A percentile compares a stretch with the other conserved stretches of the same genome.
These are phyloP conservation scores for Colletotrichum camelliae DNA, from an alignment of 2,329 filamentous ascomycete genomes.

Conservation along the genomic window DNA sequence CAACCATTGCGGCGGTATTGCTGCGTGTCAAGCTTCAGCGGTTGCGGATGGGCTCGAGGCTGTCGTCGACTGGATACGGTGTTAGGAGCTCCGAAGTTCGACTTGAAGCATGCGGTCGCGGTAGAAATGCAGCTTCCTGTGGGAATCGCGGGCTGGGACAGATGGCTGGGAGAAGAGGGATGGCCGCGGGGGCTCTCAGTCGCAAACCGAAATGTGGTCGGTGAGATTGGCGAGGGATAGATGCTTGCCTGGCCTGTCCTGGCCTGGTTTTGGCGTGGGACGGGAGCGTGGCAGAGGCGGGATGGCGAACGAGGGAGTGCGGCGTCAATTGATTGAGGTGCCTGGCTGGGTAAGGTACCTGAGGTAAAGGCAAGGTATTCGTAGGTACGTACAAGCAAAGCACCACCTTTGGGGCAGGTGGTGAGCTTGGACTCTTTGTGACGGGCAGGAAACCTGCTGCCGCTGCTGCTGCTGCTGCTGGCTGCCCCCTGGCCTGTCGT, in stretches of 20 bases:
- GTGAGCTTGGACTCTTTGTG: constrained; percentile 15
- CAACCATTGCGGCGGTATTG: constrained; percentile 62
- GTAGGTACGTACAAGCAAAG: neutral
- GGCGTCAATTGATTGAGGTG: neutral
- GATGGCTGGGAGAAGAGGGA: constrained; percentile 13
- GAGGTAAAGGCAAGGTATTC: no score
- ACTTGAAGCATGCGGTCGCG: constrained; percentile 1
- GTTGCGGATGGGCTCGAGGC: neutral
- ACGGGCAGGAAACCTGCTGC: neutral
- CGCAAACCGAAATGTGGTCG: neutral
- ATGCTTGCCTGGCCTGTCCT: constrained; percentile 3
- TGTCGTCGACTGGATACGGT: neutral
- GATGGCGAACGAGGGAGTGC: neutral
- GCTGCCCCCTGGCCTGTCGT: neutral
- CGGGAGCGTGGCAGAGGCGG: neutral
- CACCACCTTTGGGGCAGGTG: constrained; percentile 6
- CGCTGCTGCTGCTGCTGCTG: neutral
- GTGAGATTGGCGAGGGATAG: constrained; percentile 16
- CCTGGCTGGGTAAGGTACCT: neutral
- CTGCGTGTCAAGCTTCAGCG: neutral
- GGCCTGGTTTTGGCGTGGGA: neutral
- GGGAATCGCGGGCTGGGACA: neutral
- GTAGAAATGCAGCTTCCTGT: neutral
- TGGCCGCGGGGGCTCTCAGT: neutral
- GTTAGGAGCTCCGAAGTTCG: neutral